Evolutionary conservation across 768 basidiomycete genomes (phyloP), one percentile per base, ranked within the genome.

Genomic region (Chlorophyllum brunneum): DNA sequence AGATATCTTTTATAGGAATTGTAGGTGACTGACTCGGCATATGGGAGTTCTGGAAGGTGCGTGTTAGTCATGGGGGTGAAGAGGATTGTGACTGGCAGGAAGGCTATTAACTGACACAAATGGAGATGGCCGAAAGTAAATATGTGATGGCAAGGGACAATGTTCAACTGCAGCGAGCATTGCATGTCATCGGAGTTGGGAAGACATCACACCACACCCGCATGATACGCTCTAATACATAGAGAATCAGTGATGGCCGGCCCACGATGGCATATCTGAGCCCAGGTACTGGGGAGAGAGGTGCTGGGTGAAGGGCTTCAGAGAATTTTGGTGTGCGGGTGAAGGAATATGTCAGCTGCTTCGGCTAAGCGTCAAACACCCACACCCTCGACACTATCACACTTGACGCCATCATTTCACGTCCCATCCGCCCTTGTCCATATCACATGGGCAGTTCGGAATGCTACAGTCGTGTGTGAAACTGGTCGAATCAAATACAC

Each of bases 1-100:
- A 36, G 27, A 46, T 53, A 53, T 31, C 43, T 53, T 53, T 53
- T 53, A 53, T 45, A 53, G 51, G 49, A 31, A 42, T 40, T 20
- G 38, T 15, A 22, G 18, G 16, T 44, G 43, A 37, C n/a, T 41
- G 49, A 13, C 38, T 50, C 16, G 39, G 27, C 30, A 50, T 24
- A 29, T 31, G 15, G n/a, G n/a, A n/a, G n/a, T n/a, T n/a, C n/a
- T n/a, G n/a, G 24, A 43, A 43, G 42, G 30, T 31, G 38, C 48
- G 39, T 42, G 49, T 51, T 50, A 50, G 49, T 51, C 40, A 42
- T 30, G 20, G 42, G 37, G 26, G 51, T 53, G 51, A 53, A 53
- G 47, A 48, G 49, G 34, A n/a, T 34, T 51, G 51, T 46, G 51
- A 45, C 38, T 18, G 4, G 11, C n/a, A 30, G 16, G 24, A 38